Evolutionary conservation across 768 basidiomycete genomes (phyloP), one percentile per base, ranked within the genome.

Genomic region (Clavaria fumosa): DNA sequence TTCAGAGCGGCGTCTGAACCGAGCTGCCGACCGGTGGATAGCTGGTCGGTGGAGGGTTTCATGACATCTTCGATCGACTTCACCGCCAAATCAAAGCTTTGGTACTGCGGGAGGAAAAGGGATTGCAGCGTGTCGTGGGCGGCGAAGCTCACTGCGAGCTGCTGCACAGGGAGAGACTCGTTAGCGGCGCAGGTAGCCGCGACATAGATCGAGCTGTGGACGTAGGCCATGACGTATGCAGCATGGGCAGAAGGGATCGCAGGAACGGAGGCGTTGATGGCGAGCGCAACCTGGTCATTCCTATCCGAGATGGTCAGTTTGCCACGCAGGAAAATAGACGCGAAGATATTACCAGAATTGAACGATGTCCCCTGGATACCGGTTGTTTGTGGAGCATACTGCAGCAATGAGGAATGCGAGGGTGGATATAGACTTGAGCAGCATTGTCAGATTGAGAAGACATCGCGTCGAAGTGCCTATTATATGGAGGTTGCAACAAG

Each of bases 81-180:
- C 23, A 37, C 15, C 15, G 36, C 36, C 12, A 30, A 19, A 19
- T 37, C 36, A 19, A 37, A 27, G 36, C 23, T 5, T 27, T 7
- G 36, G 17, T 37, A 37, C 36, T 37, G 36, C 5, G 36, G 7
- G n/a, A 37, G 24, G 18, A 37, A 37, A 5, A 37, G 7, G 23
- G 36, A 26, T 28, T 37, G 36, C 18, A 37, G 18, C 10, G 36
- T 37, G 23, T 37, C 36, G 23, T 37, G 36, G 5, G 36, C 36
- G 19, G 36, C 17, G 20, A 37, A 26, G 23, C 36, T 37, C 22
- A 37, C 36, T 11, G 36, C 36, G 9, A 37, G 22, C 24, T 37
- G 36, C 24, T 37, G 36, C 36, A 37, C 36, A 28, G 36, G 36
- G 23, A 5, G 24, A n/a, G 10, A 26, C 36, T 37, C 26, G 9